Evolutionary conservation across 1,139 yeast species (phyloP).

Genomic region (Starmera stellimalicola): DNA sequence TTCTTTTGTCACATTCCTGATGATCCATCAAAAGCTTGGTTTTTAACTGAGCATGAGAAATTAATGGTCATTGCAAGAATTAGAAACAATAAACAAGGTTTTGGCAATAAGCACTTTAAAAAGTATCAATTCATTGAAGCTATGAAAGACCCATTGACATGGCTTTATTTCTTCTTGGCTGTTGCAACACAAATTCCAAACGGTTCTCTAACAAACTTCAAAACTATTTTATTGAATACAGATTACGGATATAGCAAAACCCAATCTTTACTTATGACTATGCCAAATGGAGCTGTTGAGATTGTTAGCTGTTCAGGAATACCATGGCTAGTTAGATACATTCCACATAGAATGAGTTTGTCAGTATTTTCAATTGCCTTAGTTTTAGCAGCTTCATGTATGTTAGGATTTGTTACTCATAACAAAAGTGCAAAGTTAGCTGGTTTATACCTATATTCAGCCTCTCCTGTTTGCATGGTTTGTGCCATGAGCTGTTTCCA

Average conservation of each 20-base stretch:
- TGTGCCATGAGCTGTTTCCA: not conserved
- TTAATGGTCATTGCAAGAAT: slow-evolving; percentile 39
- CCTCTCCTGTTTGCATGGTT: not conserved
- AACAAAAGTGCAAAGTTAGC: not conserved
- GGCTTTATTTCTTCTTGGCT: slow-evolving; percentile 32
- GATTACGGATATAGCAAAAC: not conserved
- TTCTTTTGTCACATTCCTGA: slow-evolving; percentile 39
- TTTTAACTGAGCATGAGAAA: slow-evolving; percentile 39
- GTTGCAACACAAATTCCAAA: slow-evolving; percentile 28
- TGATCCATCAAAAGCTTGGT: slow-evolving; percentile 36
- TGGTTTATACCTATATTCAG: slow-evolving; percentile 1
- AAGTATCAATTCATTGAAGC: slow-evolving; percentile 40
- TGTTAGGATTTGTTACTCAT: not conserved
- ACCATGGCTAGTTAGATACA: slow-evolving; percentile 16
- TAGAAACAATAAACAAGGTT: slow-evolving; percentile 37
- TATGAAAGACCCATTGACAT: slow-evolving; percentile 33
- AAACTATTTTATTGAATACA: slow-evolving; percentile 13
- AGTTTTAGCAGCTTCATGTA: not conserved
- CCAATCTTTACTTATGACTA: not conserved
- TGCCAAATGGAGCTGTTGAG: slow-evolving; percentile 25
- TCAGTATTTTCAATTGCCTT: not conserved
- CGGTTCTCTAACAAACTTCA: slow-evolving; percentile 27
- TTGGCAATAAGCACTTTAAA: slow-evolving; percentile 45
- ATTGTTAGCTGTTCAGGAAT: slow-evolving; percentile 33
- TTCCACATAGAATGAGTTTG: not conserved